Conservation (phyloP, 768 basidiomycete genomes). For the Lactarius indigo region DNA sequence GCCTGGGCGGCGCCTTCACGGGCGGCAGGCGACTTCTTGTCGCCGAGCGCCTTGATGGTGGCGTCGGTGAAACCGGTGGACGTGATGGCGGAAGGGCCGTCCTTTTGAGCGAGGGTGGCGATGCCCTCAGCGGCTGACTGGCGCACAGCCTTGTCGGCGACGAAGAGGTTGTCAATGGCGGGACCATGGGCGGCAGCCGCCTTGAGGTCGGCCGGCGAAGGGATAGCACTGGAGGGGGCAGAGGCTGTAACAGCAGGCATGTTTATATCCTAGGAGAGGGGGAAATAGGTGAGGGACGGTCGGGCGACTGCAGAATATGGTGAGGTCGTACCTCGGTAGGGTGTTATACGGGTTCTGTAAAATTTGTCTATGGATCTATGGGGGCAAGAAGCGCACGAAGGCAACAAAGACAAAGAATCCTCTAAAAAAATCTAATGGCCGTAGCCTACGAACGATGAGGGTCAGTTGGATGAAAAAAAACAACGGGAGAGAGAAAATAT, state of each 20-base stretch:
- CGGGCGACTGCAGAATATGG: background rate
- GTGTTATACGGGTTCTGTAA: constrained; percentile 32
- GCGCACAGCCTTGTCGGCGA: constrained; percentile 80
- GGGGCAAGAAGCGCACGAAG: constrained; percentile 33
- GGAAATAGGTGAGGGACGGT: background rate
- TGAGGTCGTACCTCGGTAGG: constrained; percentile 40
- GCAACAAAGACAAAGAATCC: constrained; percentile 58
- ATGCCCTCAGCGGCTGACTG: constrained; percentile 66
- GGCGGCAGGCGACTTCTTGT: constrained; percentile 92
- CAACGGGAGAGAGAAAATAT: constrained; percentile 28
- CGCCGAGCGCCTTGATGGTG: constrained; percentile 77
- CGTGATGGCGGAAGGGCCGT: constrained; percentile 74
- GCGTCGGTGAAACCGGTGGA: constrained; percentile 69
- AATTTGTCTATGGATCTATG: constrained; percentile 34
- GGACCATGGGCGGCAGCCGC: constrained; percentile 42
- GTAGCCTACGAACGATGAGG: constrained; percentile 32
- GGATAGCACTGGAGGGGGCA: constrained; percentile 51
- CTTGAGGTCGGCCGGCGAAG: constrained; percentile 72
- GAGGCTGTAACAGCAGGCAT: constrained; percentile 79
- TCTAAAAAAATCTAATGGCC: constrained; percentile 54
- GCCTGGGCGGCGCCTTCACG: constrained; percentile 85
- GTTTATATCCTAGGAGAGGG: constrained; percentile 45
- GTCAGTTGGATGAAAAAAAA: constrained; percentile 6
- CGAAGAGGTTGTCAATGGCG: constrained; percentile 68
- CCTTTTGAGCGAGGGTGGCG: constrained; percentile 74